phyloP scores from a whole-genome alignment of 2,329 filamentous ascomycete genomes.

The Penicillium sp. region DNA sequence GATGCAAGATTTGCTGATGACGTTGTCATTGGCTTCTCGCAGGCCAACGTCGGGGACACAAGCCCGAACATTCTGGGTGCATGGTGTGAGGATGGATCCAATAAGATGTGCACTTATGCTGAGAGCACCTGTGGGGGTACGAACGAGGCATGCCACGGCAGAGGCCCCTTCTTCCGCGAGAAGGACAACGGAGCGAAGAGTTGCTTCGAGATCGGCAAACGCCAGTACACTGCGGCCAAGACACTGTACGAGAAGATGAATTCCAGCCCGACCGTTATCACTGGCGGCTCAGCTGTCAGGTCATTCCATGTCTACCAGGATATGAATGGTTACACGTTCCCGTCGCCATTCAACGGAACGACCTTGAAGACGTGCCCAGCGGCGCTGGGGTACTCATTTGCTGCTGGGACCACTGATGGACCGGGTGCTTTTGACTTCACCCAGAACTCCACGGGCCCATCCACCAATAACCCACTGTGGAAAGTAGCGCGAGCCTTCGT shows the following conservation, averaged over 20 bases:
- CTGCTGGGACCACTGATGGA: slow-evolving; percentile 86
- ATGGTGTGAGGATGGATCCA: slow-evolving; percentile 81
- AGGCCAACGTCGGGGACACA: slow-evolving; percentile 86
- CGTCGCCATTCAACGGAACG: slow-evolving; percentile 61
- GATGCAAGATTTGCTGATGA: slow-evolving; percentile 55
- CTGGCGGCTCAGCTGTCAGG: slow-evolving; percentile 63
- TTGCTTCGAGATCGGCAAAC: slow-evolving; percentile 48
- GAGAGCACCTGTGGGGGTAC: slow-evolving; percentile 70
- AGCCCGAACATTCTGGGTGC: slow-evolving; percentile 83
- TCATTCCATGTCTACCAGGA: slow-evolving; percentile 83
- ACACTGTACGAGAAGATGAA: slow-evolving; percentile 55
- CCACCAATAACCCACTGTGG: slow-evolving; percentile 73
- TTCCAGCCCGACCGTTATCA: slow-evolving; percentile 37
- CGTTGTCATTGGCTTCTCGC: slow-evolving; percentile 89
- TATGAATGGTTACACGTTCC: slow-evolving; percentile 70
- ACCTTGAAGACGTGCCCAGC: slow-evolving; percentile 72
- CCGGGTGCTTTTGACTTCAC: slow-evolving; percentile 91
- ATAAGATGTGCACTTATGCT: slow-evolving; percentile 50
- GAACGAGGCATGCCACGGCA: slow-evolving; percentile 43
- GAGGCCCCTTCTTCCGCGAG: slow-evolving; percentile 44
- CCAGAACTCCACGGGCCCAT: slow-evolving; percentile 73
- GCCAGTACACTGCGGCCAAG: slow-evolving; percentile 44
- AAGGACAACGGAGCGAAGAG: slow-evolving; percentile 47
- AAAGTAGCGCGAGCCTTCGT: slow-evolving; percentile 66
- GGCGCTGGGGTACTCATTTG: slow-evolving; percentile 86